These are phyloP conservation scores for Bipolaris oryzae DNA, from an alignment of 2,329 filamentous ascomycete species.

Conservation along the genomic window DNA sequence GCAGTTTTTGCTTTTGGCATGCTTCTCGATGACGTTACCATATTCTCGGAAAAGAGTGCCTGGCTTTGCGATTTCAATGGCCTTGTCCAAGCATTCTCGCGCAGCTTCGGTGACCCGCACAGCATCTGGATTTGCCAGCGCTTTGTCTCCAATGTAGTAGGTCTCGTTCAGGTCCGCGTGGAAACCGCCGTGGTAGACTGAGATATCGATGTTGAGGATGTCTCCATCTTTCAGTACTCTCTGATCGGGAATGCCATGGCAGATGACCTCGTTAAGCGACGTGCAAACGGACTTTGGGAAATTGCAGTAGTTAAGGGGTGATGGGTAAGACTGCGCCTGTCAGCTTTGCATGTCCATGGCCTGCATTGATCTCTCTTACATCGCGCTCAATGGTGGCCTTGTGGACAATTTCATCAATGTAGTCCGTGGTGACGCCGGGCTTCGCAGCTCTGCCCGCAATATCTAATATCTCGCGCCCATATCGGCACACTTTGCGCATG, in stretches of 20 bases:
- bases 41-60: conserved; percentile 92
- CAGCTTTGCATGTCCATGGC: conserved; percentile 17
- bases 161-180: conserved; percentile 98
- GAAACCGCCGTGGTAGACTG: conserved; percentile 91
- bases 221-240: conserved; percentile 87
- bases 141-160: conserved; percentile 93
- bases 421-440: conserved; percentile 94
- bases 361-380: conserved; percentile 59
- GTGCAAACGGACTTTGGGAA: conserved; percentile 99
- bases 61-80: conserved; percentile 91
- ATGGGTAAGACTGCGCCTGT: conserved; percentile 80
- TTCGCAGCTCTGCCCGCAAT: conserved; percentile 81
- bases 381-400: conserved; percentile 92
- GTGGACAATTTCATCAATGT: conserved; percentile 93
- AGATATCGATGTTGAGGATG: conserved; percentile 96
- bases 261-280: conserved; percentile 95
- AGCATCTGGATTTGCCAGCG: conserved; percentile 80
- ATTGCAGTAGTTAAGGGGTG: conserved; percentile 90
- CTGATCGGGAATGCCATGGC: conserved; percentile 96
- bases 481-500: conserved; percentile 89
- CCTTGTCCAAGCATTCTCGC: conserved; percentile 85
- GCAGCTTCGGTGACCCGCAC: conserved; percentile 91
- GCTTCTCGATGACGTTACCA: conserved; percentile 93
- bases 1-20: conserved; percentile 83
- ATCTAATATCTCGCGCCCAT: conserved; percentile 90